These are phyloP conservation scores for Picochlorum costavermella DNA, from an alignment of 139 green algal genomes.

Conservation along the genomic window DNA sequence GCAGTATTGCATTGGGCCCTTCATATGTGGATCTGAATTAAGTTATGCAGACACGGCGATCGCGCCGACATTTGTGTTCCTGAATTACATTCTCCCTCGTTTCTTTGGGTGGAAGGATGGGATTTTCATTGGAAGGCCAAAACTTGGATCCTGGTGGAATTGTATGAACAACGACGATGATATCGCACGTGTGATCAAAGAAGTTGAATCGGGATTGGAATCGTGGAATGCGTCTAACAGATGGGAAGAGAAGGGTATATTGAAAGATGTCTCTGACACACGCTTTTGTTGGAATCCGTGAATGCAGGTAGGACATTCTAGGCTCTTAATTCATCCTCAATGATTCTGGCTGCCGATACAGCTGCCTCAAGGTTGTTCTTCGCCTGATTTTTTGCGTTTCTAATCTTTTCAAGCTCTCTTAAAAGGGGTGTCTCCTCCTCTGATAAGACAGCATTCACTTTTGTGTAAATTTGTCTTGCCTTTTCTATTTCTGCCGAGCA, in stretches of 20 bases:
- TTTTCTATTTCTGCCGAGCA: not conserved
- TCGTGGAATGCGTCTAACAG: constrained; percentile 45
- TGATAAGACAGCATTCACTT: not conserved
- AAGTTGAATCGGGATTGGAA: constrained; percentile 43
- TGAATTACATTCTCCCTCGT: constrained; percentile 51
- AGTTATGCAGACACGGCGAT: constrained; percentile 48
- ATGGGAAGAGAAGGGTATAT: constrained; percentile 48
- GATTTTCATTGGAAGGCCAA: constrained; percentile 51
- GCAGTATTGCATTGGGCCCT: constrained; percentile 40
- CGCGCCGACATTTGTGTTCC: constrained; percentile 68
- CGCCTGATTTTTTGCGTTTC: constrained; percentile 7
- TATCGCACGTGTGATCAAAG: constrained; percentile 37
- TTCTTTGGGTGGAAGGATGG: constrained; percentile 62
- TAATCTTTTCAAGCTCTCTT: not conserved
- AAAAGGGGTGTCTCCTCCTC: not conserved
- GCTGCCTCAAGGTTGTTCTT: constrained; percentile 15
- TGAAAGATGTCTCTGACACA: constrained; percentile 33
- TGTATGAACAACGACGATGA: constrained; percentile 35
- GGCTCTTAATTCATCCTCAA: not conserved
- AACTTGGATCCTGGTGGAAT: constrained; percentile 52
- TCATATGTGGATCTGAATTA: constrained; percentile 31
- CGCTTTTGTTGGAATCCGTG: constrained; percentile 22
- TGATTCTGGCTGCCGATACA: not conserved
- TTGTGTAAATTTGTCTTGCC: not conserved
- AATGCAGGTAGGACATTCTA: not conserved